A percentile compares a stretch with the other conserved stretches of the same genome.
These are phyloP conservation scores for Astrothelium macrocarpum DNA, from an alignment of 495 filamentous ascomycete genomes.

Conservation along the genomic window DNA sequence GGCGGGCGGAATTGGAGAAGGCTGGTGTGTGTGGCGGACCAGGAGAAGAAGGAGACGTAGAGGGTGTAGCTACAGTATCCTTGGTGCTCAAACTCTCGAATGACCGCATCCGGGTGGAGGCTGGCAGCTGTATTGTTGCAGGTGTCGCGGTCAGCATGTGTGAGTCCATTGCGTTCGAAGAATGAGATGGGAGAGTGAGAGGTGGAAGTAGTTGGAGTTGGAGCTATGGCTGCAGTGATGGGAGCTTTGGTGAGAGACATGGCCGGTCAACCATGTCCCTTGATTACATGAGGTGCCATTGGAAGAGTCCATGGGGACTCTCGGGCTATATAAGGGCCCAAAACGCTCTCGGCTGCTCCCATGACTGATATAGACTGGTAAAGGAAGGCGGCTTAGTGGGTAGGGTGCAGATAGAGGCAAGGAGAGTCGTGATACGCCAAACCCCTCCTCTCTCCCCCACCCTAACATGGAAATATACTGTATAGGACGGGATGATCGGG, in stretches of 20 bases:
- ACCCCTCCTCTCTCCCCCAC: background rate
- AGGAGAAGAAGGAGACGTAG: slow-evolving; percentile 19
- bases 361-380: background rate
- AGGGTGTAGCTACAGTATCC: slow-evolving; percentile 48
- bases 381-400: background rate
- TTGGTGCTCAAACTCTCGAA: slow-evolving; percentile 23
- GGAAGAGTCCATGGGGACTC: too few relatives aligned
- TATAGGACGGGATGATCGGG: too few relatives aligned
- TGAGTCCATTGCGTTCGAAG: slow-evolving; percentile 11
- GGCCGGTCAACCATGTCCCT: background rate
- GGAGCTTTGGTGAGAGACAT: background rate
- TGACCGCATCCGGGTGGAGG: background rate
- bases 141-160: background rate
- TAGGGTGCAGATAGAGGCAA: background rate
- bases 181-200: background rate
- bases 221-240: background rate
- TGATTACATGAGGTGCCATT: background rate
- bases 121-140: background rate
- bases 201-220: background rate
- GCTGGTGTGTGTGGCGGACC: background rate
- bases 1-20: slow-evolving; percentile 45
- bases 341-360: too few relatives aligned
- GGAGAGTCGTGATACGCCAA: slow-evolving; percentile 6
- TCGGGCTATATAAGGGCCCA: too few relatives aligned
- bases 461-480: too few relatives aligned